Evolutionary conservation across 2,329 filamentous ascomycete genomes (phyloP).

Genomic region (Colletotrichum musae): DNA sequence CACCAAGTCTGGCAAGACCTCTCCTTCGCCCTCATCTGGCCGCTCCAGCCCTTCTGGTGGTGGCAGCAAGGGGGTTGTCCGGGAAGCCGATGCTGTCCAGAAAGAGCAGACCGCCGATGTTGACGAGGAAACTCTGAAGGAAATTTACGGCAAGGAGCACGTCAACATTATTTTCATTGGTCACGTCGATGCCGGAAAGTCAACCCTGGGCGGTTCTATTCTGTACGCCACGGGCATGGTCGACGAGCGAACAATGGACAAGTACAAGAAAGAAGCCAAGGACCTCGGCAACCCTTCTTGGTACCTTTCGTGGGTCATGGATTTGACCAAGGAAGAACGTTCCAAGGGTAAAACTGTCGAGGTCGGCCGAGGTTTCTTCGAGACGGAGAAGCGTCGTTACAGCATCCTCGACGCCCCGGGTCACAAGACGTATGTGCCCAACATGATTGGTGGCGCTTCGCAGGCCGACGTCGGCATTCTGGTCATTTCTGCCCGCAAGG

Average conservation of each 20-base stretch:
- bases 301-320: conserved; percentile 98
- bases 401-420: conserved; percentile 97
- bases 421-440: conserved; percentile 97
- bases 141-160: conserved; percentile 95
- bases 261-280: conserved; percentile 97
- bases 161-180: conserved; percentile 98
- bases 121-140: conserved; percentile 81
- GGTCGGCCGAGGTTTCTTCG: conserved; percentile 95
- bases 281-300: conserved; percentile 96
- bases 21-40: conserved; percentile 86
- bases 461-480: conserved; percentile 95
- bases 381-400: conserved; percentile 96
- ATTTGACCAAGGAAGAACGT: conserved; percentile 96
- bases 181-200: conserved; percentile 98
- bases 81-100: conserved; percentile 86
- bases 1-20: conserved; percentile 77
- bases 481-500: conserved; percentile 96
- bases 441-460: conserved; percentile 96
- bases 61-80: conserved; percentile 64
- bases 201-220: conserved; percentile 93
- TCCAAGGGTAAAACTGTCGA: conserved; percentile 98
- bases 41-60: conserved; percentile 83
- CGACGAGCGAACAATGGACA: conserved; percentile 98
- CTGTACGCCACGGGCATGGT: conserved; percentile 97
- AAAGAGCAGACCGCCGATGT: conserved; percentile 86